Evolutionary conservation across 805 yeast species (phyloP), one percentile per base, ranked within the genome.

Genomic region (Kuraishia ogatae): DNA sequence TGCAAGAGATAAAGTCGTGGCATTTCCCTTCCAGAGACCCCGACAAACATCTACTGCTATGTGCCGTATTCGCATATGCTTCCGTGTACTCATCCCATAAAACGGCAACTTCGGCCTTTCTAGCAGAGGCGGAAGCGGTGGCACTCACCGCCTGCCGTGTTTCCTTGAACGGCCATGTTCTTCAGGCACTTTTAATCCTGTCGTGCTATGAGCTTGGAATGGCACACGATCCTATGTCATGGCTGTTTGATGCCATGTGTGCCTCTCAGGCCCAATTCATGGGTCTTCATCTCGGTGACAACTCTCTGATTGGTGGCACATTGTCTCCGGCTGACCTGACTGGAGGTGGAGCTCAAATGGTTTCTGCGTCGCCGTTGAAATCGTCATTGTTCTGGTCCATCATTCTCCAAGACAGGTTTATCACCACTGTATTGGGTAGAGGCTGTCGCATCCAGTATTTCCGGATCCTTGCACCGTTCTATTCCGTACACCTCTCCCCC

Each of bases 371-470:
- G 6, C 64, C 66, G 7, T 49, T 56, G 15, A 54, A 55, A n/a
- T 55, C 56, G 20, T 63, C 68, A 1, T 53, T 62, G n/a, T 64
- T 64, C 53, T 69, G 73, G 73, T 65, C 71, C 2, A 61, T 69
- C 4, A 56, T 68, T 2, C 39, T 67, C 28, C 72, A 69, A 54
- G 73, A 69, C 54, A 57, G 73, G 43, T 58, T 68, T 22, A 64
- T 69, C 5, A 67, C 73, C 1, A 64, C 69, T 50, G 71, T 64
- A 1, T 56, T 69, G 23, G 73, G 73, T 1, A 59, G 73, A 47
- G 72, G 71, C 21, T 65, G 69, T 24, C 60, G 72, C 19, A 62
- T 69, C 11, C 73, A 66, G 52, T 65, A 66, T 52, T 69, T 66
- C 50, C 61, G 72, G 50, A 66, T 68, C n/a, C 58, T 56, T 13